Conservation (phyloP, 768 basidiomycete species). For the Naganishia onofrii region DNA sequence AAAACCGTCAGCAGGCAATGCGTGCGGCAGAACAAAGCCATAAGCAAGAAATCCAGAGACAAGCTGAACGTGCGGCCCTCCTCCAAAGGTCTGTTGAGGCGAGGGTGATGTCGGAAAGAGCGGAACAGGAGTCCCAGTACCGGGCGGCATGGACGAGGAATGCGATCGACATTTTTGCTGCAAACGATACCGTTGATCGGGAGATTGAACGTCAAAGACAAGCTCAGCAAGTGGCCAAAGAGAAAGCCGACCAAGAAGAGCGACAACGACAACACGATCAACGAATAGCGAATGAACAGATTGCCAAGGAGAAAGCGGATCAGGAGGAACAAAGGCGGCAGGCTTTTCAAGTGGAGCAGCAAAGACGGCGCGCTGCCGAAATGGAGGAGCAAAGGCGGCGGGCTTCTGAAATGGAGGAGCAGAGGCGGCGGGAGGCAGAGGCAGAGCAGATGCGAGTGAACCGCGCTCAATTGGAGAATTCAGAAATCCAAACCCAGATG, state of each 20-base stretch:
- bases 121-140: neutral
- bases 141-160: neutral
- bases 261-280: neutral
- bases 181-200: neutral
- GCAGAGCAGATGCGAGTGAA: neutral
- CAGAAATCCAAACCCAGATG: no score
- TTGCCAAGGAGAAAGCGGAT: no score
- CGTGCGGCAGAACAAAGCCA: neutral
- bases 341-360: no score
- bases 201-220: neutral
- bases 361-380: no score
- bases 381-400: no score
- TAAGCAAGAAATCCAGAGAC: neutral
- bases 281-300: neutral
- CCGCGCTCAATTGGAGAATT: neutral
- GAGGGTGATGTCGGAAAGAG: neutral
- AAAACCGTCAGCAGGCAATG: neutral
- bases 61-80: neutral
- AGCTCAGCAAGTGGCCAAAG: neutral
- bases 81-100: neutral
- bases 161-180: neutral
- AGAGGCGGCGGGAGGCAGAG: neutral
- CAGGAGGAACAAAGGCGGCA: no score
- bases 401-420: no score
- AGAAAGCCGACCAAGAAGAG: neutral